Base-by-base conservation (phyloP, 306 rosid species). In the Comarum palustre region DNA sequence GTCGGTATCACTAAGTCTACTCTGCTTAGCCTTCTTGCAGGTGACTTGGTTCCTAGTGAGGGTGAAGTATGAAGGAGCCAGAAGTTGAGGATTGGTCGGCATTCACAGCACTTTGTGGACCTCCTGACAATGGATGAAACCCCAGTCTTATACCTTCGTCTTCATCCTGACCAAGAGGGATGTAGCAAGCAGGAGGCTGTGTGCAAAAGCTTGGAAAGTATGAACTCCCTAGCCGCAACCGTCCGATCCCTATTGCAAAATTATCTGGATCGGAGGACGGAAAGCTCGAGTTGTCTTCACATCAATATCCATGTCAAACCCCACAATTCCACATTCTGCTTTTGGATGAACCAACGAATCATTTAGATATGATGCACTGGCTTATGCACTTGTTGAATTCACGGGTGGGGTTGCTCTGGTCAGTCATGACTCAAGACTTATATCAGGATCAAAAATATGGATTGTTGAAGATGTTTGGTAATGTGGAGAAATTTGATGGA, bases 161-260 rank as follows among this genome's bases (percentile, higher is more conserved):
- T 87, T 64, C 90, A 89, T 77, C 90, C 91, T 0, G 86, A 87
- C 22, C 96, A 89, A 69, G 96, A 87, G 79, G 92, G 96, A 48
- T 81, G 83, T 27, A 89, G 95, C 78, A 89, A 87, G 90, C 91
- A 89, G 76, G 95, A 89, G 81, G 89, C 90, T 48, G 86, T 86
- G 88, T 45, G 92, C 90, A 74, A 88, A 88, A 86, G 66, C 82
- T 84, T 29, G 90, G 93, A n/a, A 88, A 86, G 74, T 88, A 77
- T 77, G 93, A 90, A 48, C 84, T 88, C 50, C 90, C 90, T 25
- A 86, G 93, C 82, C 63, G 27, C n/a, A 58, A 58, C 9, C 63
- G 27, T 58, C 63, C 27, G 63, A 58, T 38, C 13, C 63, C 63
- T 27, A 58, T 58, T 27, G 63, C 63, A 22, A 58, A 58, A 22